Evolutionary conservation across 495 filamentous ascomycete genomes (phyloP).

Genomic region (Staphylotrichum tortipilum): DNA sequence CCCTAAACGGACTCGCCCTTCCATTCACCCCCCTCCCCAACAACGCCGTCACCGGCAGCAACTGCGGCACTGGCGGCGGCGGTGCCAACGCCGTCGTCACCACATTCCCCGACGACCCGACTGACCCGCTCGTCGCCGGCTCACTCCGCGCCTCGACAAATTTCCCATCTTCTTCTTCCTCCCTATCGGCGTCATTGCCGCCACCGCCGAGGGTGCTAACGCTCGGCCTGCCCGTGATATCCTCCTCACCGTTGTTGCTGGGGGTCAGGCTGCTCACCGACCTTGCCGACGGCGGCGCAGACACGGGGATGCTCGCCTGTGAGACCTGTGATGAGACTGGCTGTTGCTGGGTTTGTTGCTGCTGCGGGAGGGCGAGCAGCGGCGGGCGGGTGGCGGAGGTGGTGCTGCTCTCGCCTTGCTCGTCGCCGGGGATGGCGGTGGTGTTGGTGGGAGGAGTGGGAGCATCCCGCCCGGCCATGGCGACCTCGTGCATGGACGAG

Average conservation of each 20-base stretch:
- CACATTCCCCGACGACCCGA: slow-evolving; percentile 3
- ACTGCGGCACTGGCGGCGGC: slow-evolving; percentile 3
- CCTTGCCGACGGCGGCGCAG: background rate
- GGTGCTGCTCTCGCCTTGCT: slow-evolving; percentile 10
- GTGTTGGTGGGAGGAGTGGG: too few relatives aligned
- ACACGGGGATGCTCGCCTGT: slow-evolving; percentile 1
- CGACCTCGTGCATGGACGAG: slow-evolving; percentile 41
- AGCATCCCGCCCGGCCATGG: slow-evolving; percentile 40
- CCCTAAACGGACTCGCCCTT: slow-evolving; percentile 34
- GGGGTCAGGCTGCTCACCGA: slow-evolving; percentile 6
- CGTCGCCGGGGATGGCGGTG: background rate
- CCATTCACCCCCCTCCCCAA: background rate
- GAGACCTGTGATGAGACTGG: slow-evolving; percentile 4
- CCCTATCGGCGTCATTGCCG: slow-evolving; percentile 1
- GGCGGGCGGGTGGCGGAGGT: background rate
- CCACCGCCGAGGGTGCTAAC: slow-evolving; percentile 9
- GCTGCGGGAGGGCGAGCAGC: background rate
- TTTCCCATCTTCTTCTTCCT: slow-evolving; percentile 12
- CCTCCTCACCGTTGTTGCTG: slow-evolving; percentile 11
- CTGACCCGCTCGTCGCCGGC: slow-evolving; percentile 1
- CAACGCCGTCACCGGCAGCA: too few relatives aligned
- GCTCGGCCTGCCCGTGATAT: background rate
- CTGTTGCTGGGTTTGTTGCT: background rate
- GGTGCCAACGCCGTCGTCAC: slow-evolving; percentile 16
- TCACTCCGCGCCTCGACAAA: slow-evolving; percentile 19